These are phyloP conservation scores for Begonia fuchsioides DNA, from an alignment of 306 rosid species.

Conservation along the genomic window DNA sequence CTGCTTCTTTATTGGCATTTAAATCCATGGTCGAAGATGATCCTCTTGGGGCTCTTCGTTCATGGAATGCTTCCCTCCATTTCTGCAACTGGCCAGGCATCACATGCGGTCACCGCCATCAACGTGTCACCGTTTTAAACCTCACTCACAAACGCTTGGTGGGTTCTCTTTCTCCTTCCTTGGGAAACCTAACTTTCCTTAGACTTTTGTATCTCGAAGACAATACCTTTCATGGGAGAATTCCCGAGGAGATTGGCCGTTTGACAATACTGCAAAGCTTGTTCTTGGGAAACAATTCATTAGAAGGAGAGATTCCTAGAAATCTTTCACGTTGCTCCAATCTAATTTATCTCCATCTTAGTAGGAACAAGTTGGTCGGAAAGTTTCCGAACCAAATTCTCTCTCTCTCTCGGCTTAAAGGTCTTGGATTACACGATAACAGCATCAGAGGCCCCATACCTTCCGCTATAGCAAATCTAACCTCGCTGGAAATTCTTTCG, in stretches of 20 bases:
- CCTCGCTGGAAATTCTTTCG: conserved; percentile 30
- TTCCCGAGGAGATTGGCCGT: conserved; percentile 36
- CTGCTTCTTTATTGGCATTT: conserved; percentile 4
- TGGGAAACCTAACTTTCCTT: conserved; percentile 2
- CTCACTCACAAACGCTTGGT: not conserved
- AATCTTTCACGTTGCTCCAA: not conserved
- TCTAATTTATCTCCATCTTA: conserved; percentile 23
- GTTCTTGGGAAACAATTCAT: too few relatives aligned
- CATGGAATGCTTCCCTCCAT: conserved; percentile 10
- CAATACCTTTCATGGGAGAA: conserved; percentile 12
- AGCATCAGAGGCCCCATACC: conserved; percentile 34
- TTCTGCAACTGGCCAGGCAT: conserved; percentile 10
- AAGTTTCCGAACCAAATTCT: too few relatives aligned
- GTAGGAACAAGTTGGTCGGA: conserved; percentile 13
- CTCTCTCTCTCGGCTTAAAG: not conserved
- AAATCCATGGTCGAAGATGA: conserved; percentile 2
- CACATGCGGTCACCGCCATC: conserved; percentile 4
- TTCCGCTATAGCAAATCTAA: conserved; percentile 36
- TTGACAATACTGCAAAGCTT: conserved; percentile 8
- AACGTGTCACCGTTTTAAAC: conserved; percentile 5
- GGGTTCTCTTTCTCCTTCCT: conserved; percentile 5
- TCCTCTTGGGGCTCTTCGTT: not conserved
- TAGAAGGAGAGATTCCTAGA: too few relatives aligned
- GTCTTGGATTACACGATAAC: conserved; percentile 27
- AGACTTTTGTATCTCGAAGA: not conserved